These are phyloP conservation scores for Desmodesmus armatus DNA, from an alignment of 139 green algal species.

Conservation along the genomic window DNA sequence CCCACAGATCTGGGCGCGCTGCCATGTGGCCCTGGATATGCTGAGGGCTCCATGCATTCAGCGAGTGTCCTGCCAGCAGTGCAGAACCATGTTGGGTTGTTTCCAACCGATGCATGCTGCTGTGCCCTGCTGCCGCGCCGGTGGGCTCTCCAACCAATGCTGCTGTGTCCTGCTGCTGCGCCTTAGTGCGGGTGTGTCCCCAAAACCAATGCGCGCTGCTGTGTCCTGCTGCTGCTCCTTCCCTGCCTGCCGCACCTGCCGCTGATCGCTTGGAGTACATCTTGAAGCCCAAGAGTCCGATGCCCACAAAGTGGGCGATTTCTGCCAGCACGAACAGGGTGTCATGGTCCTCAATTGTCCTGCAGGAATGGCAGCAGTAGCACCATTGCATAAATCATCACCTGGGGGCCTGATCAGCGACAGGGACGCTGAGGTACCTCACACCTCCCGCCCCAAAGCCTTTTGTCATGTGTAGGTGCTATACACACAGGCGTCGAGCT, in stretches of 20 bases:
- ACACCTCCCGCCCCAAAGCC: neutral
- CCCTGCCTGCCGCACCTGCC: slow-evolving; percentile 86
- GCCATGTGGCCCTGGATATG: too few species aligned
- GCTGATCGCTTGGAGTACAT: slow-evolving; percentile 88
- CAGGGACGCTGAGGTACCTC: neutral
- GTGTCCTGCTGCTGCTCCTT: neutral
- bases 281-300: slow-evolving; percentile 95
- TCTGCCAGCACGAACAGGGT: slow-evolving; percentile 97
- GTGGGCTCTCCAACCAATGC: too few species aligned
- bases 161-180: too few species aligned
- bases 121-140: neutral
- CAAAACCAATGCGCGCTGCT: neutral
- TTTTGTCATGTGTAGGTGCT: neutral
- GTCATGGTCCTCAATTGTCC: slow-evolving; percentile 98
- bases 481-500: too few species aligned
- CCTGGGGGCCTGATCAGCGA: slow-evolving; percentile 44
- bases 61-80: too few species aligned
- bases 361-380: too few species aligned
- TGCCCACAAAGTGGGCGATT: slow-evolving; percentile 93
- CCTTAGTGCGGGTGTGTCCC: too few species aligned
- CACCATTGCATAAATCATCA: too few species aligned
- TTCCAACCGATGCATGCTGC: neutral
- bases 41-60: too few species aligned
- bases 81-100: too few species aligned
- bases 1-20: too few species aligned